Conservation (phyloP, 306 rosid genomes). For the Coriaria nepalensis region DNA sequence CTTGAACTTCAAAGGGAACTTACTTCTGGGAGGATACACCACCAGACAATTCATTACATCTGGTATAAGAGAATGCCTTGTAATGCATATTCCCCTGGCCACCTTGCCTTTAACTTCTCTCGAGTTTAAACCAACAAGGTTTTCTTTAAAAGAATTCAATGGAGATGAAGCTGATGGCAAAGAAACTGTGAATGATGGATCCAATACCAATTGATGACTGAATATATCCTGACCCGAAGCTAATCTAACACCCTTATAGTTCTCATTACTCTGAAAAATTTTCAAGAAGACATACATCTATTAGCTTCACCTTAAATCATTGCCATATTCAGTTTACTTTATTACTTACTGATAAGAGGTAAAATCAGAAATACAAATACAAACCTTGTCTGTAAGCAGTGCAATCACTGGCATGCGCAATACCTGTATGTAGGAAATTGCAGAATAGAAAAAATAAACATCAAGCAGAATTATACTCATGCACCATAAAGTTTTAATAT, state of each 20-base stretch:
- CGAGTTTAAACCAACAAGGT: conserved; percentile 27
- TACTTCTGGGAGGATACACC: conserved; percentile 84
- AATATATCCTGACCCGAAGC: conserved; percentile 76
- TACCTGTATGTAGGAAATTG: conserved; percentile 40
- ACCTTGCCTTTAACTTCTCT: conserved; percentile 41
- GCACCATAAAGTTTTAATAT: neutral
- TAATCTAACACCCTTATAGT: conserved; percentile 72
- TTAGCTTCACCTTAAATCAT: conserved; percentile 12
- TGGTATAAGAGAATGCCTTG: conserved; percentile 51
- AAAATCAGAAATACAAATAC: conserved; percentile 9
- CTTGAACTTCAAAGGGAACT: conserved; percentile 15
- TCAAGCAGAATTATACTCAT: too few species aligned
- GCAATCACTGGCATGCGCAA: conserved; percentile 73
- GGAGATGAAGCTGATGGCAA: conserved; percentile 25
- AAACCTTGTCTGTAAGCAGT: conserved; percentile 68
- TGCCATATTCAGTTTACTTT: conserved; percentile 7
- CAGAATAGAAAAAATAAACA: too few species aligned
- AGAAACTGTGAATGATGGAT: conserved; percentile 49
- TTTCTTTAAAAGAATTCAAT: conserved; percentile 22
- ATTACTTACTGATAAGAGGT: conserved; percentile 3
- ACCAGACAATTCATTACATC: conserved; percentile 45
- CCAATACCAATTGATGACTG: conserved; percentile 60
- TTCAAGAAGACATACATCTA: conserved; percentile 18
- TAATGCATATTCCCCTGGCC: conserved; percentile 88
- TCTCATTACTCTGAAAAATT: conserved; percentile 41